Evolutionary conservation across 2,329 filamentous ascomycete genomes (phyloP).

Genomic region (Penicillium brevicompactum): DNA sequence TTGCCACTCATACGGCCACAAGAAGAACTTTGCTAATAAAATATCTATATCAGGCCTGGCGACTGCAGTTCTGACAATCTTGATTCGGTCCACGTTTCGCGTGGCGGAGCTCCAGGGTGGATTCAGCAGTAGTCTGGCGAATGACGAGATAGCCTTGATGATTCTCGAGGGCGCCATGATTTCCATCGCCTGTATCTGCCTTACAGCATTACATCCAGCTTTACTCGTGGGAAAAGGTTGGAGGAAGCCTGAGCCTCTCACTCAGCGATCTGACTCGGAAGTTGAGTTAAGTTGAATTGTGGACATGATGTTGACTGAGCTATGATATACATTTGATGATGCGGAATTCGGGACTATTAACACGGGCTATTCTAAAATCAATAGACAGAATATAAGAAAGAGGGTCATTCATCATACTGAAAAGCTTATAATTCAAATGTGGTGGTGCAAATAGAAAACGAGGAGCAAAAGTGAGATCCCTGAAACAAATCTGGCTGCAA

Average conservation of each 20-base stretch:
- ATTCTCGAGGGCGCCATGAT: constrained; percentile 59
- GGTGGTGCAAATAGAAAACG: no score
- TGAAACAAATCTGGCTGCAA: no score
- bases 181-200: constrained; percentile 44
- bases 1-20: not conserved
- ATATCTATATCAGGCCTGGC: constrained; percentile 29
- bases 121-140: constrained; percentile 51
- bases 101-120: constrained; percentile 54
- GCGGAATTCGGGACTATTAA: no score
- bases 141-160: constrained; percentile 55
- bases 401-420: no score
- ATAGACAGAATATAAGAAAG: no score
- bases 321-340: not conserved
- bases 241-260: not conserved
- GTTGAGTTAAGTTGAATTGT: not conserved
- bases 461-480: no score
- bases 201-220: constrained; percentile 54
- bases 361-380: no score
- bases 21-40: not conserved
- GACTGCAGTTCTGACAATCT: constrained; percentile 48
- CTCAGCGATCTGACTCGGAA: not conserved
- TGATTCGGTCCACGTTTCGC: constrained; percentile 53
- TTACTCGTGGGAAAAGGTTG: constrained; percentile 15
- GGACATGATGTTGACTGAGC: not conserved
- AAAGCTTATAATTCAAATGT: no score